Evolutionary conservation across 345 rosid species (phyloP).

Genomic region (Gossypium stocksii): DNA sequence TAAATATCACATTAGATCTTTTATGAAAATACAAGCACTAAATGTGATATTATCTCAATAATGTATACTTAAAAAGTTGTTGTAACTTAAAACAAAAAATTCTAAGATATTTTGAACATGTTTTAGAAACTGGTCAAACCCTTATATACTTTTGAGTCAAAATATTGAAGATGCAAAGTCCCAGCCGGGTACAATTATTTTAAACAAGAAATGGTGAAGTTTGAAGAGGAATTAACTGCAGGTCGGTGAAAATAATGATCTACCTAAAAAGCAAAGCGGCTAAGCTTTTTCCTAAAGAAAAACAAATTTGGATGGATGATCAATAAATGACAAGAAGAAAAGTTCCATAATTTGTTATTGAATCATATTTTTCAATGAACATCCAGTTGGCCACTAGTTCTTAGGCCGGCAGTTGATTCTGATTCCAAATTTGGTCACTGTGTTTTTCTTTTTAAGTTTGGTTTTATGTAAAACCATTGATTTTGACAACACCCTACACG

Average conservation of each 20-base stretch:
- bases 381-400: not conserved
- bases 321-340: conserved; percentile 10
- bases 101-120: too few relatives aligned
- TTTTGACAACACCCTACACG: not conserved
- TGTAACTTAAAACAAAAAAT: too few relatives aligned
- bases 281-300: not conserved
- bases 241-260: not conserved
- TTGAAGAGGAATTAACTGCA: not conserved
- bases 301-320: not conserved
- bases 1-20: too few relatives aligned
- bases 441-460: not conserved
- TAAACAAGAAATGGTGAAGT: not conserved
- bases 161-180: not conserved
- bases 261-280: not conserved
- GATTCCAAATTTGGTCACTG: not conserved
- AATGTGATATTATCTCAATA: too few relatives aligned
- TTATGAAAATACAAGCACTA: too few relatives aligned
- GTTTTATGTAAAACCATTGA: not conserved
- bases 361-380: not conserved
- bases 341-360: not conserved
- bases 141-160: too few relatives aligned
- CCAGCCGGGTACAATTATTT: not conserved
- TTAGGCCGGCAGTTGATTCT: not conserved
- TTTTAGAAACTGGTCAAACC: too few relatives aligned
- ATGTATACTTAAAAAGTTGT: too few relatives aligned